A percentile compares a stretch with the other conserved stretches of the same genome.
These are phyloP conservation scores for Pichia sporocuriosa DNA, from an alignment of 805 yeast species.

Conservation along the genomic window DNA sequence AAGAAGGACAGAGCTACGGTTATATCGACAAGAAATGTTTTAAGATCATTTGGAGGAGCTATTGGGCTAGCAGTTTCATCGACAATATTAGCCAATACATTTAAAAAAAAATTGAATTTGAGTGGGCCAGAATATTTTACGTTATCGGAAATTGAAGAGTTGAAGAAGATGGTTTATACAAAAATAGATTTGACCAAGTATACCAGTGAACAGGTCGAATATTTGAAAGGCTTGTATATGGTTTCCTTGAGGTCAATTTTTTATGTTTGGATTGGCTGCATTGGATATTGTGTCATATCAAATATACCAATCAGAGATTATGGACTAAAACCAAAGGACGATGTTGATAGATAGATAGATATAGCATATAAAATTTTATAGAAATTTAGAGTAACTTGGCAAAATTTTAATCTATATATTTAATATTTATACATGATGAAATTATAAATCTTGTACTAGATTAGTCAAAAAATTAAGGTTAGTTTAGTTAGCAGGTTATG, in stretches of 20 bases:
- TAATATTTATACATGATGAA: no score
- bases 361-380: no score
- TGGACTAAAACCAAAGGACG: constrained; percentile 2
- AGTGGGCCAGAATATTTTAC: not conserved
- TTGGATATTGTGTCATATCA: not conserved
- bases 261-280: constrained; percentile 4
- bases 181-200: not conserved
- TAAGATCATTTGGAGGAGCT: constrained; percentile 55
- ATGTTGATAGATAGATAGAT: no score
- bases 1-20: constrained; percentile 52
- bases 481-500: no score
- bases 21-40: constrained; percentile 48
- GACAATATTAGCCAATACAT: constrained; percentile 23
- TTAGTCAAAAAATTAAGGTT: no score
- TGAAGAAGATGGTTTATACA: not conserved
- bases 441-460: no score
- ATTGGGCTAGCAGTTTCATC: constrained; percentile 45
- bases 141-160: not conserved
- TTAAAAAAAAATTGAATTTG: constrained; percentile 3
- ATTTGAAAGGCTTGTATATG: not conserved
- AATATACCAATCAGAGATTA: not conserved
- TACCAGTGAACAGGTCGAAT: not conserved
- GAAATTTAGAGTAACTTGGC: no score
- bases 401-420: no score
- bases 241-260: not conserved